These are phyloP conservation scores for Fusarium circinatum DNA, from an alignment of 2,329 filamentous ascomycete species.

Conservation along the genomic window DNA sequence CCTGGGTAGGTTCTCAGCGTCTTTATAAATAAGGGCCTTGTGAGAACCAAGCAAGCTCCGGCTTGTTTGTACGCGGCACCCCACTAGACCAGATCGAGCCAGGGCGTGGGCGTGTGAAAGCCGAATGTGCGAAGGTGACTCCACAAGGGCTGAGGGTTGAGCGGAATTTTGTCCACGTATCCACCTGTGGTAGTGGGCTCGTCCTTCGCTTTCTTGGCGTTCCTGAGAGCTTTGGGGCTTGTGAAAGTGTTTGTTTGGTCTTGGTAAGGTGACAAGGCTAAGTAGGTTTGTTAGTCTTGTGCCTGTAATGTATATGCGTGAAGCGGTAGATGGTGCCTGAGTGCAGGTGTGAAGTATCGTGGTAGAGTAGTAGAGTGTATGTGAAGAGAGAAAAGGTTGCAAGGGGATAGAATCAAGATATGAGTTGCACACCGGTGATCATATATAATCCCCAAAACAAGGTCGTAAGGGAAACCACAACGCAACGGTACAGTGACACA, in stretches of 20 bases:
- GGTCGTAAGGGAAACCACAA: constrained; percentile 31
- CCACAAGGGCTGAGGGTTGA: constrained; percentile 41
- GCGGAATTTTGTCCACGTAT: constrained; percentile 44
- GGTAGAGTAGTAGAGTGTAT: neutral
- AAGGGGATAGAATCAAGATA: constrained; percentile 6
- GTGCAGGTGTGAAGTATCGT: neutral
- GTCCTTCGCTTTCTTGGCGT: constrained; percentile 39
- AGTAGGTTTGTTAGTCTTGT: constrained; percentile 21
- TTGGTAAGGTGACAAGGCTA: constrained; percentile 28
- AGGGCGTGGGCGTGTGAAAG: constrained; percentile 30
- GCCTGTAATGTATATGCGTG: neutral
- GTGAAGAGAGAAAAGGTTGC: constrained; percentile 8
- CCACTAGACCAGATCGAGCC: constrained; percentile 46
- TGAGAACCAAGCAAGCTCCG: constrained; percentile 41
- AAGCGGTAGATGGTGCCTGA: neutral
- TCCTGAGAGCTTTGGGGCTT: constrained; percentile 31
- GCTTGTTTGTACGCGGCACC: constrained; percentile 42
- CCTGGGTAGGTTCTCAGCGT: constrained; percentile 29
- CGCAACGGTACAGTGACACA: constrained; percentile 38
- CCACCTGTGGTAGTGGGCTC: constrained; percentile 34
- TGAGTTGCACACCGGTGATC: constrained; percentile 34
- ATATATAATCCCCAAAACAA: constrained; percentile 44
- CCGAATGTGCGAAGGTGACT: constrained; percentile 39
- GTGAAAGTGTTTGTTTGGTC: constrained; percentile 28
- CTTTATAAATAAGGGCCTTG: constrained; percentile 36